Evolutionary conservation across 306 rosid species (phyloP).

Genomic region (Herpetospermum pedunculosum): DNA sequence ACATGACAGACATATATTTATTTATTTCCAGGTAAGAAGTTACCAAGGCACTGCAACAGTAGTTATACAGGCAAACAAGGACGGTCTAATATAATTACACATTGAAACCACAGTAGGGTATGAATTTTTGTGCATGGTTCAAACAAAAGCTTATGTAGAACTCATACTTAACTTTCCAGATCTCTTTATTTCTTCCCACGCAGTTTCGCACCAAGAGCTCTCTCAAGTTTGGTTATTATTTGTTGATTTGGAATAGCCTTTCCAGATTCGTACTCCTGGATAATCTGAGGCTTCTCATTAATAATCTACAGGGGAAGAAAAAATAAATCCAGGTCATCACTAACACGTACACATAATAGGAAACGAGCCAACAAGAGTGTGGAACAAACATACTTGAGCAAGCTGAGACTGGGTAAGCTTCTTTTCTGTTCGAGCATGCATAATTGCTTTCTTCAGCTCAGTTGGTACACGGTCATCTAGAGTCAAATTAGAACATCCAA

Average conservation of each 20-base stretch:
- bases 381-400: conserved; percentile 30
- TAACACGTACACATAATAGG: not conserved
- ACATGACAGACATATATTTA: not conserved
- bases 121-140: conserved; percentile 1
- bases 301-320: conserved; percentile 23
- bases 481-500: not conserved
- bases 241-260: conserved; percentile 63
- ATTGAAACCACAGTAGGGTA: not conserved
- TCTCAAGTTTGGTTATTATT: conserved; percentile 48
- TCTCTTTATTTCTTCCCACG: conserved; percentile 40
- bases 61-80: not conserved
- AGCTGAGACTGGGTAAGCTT: conserved; percentile 54
- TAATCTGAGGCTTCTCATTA: conserved; percentile 55
- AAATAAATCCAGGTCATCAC: not conserved
- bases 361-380: not conserved
- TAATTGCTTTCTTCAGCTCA: conserved; percentile 50
- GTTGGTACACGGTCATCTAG: conserved; percentile 44
- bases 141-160: not conserved
- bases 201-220: conserved; percentile 48
- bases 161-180: conserved; percentile 2
- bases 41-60: not conserved
- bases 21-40: conserved; percentile 12
- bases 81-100: not conserved
- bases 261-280: conserved; percentile 53
- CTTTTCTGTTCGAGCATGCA: conserved; percentile 48